Conservation (phyloP, 2,329 filamentous ascomycete genomes). For the Didymella pinodella region DNA sequence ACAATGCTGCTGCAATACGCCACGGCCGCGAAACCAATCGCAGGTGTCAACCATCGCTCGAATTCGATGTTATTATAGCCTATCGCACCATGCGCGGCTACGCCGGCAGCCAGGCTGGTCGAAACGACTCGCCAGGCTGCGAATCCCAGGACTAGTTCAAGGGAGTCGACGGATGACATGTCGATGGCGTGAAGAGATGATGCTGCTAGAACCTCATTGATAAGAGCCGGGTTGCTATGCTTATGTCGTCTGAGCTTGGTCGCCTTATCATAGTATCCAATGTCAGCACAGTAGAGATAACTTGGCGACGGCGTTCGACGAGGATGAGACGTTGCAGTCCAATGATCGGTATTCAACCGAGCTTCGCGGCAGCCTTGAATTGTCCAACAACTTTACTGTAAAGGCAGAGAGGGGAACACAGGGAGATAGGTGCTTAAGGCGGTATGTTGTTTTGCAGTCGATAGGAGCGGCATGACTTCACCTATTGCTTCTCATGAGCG, state of each 20-base stretch:
- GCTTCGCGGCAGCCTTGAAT: not conserved
- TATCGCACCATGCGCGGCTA: not conserved
- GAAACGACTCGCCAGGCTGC: not conserved
- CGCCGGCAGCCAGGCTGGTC: not conserved
- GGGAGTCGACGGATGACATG: not conserved
- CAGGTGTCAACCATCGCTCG: not conserved
- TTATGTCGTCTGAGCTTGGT: not conserved
- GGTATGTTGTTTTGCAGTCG: not conserved
- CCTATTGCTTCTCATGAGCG: not conserved
- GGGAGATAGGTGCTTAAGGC: not conserved
- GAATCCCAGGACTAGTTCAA: not conserved
- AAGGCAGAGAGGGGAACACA: not conserved
- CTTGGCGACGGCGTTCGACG: not conserved
- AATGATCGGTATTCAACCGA: not conserved
- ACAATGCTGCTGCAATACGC: not conserved
- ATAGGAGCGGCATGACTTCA: not conserved
- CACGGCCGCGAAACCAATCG: not conserved
- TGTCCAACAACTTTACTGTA: not conserved
- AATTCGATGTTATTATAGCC: not conserved
- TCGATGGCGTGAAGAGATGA: not conserved
- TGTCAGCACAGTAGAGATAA: not conserved
- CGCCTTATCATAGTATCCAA: not conserved
- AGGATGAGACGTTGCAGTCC: not conserved
- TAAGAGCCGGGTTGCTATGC: not conserved
- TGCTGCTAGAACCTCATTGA: not conserved